Evolutionary conservation across 2,329 filamentous ascomycete species (phyloP), one percentile per base, ranked within the genome.

Genomic region (Diaporthe velutina): DNA sequence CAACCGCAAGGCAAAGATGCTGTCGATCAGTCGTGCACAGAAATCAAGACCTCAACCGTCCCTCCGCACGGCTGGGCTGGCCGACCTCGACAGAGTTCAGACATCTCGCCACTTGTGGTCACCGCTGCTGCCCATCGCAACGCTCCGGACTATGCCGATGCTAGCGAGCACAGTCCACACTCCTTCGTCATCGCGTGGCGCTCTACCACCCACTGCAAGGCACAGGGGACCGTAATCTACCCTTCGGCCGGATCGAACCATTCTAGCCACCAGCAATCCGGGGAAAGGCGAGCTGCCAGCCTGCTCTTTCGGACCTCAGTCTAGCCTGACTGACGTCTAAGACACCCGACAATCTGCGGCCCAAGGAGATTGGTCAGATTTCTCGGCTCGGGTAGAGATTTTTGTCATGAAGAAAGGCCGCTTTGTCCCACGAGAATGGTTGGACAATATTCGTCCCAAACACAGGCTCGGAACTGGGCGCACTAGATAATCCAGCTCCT

Each of bases 381-480:
- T 58, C 57, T 72, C 73, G 73, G 73, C 68, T 72, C 73, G 67
- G 73, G 58, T 57, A 54, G 70, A 45, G 45, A 48, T 66, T 52
- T n/a, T 58, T 71, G 67, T 54, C 74, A 71, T 48, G 38, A 60
- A 66, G 57, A 66, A 64, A 45, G 50, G 40, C 54, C 33, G 9
- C 71, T 58, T 55, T 66, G 71, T 73, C 67, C 71, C 57, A 70
- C 67, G 58, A 55, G 25, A 54, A 45, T 50, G 60, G 58, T 54
- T 74, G 52, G 57, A 50, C 71, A 22, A 35, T 57, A 75, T 33
- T 45, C 48, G 48, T 50, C 66, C 66, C 52, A 38, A 66, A 52
- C 66, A 74, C 13, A 74, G 40, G 71, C 71, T 75, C 52, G 58
- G 40, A 71, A 60, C 71, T 64, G 64, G 61, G 74, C 61, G 54